Base-by-base conservation (phyloP, 805 yeast genomes). In the Metschnikowia shivogae region DNA sequence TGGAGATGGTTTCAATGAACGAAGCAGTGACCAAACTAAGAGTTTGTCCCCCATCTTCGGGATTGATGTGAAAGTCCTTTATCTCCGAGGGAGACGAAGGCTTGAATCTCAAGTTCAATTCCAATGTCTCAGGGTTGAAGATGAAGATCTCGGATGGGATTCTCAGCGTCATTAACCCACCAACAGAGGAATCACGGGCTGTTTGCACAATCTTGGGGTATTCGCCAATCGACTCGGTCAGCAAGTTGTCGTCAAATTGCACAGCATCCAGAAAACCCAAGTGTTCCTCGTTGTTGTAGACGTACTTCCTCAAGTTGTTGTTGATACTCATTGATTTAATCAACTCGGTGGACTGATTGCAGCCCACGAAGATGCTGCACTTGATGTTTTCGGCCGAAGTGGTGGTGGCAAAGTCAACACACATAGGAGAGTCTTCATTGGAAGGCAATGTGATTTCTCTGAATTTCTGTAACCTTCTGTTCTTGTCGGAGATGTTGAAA, bases 381-480 rank as follows among this genome's bases (percentile, higher is more conserved):
- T 72, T 65, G 35, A 31, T 39, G 28, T 34, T 35, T 53, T 50
- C 70, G 59, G 53, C 60, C 6, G 44, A 49, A 2, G 45, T 26
- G 29, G 59, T 56, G 5, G 35, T 36, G 20, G 44, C 29, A 11
- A 77, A 73, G 50, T 82, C 96, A 40, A 92, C 55, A 38, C 93
- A 82, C 58, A 89, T 88, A 9, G 97, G 96, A n/a, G 89, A 82
- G 62, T 90, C 97, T 53, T 87, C 95, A 42, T 79, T 74, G 10
- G 76, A 72, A 5, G 80, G 76, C 48, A 82, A 62, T 3, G 74
- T 69, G 53, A 82, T 72, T 56, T 86, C 93, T 46, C 89, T 67
- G 55, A 74, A 81, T 50, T 81, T 72, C 55, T 80, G 84, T 44
- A 84, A 64, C 35, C 63, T 53, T 44, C 69, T 53, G 10, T 61